Evolutionary conservation across 306 rosid genomes (phyloP).

Genomic region (Acacia melanoxylon): DNA sequence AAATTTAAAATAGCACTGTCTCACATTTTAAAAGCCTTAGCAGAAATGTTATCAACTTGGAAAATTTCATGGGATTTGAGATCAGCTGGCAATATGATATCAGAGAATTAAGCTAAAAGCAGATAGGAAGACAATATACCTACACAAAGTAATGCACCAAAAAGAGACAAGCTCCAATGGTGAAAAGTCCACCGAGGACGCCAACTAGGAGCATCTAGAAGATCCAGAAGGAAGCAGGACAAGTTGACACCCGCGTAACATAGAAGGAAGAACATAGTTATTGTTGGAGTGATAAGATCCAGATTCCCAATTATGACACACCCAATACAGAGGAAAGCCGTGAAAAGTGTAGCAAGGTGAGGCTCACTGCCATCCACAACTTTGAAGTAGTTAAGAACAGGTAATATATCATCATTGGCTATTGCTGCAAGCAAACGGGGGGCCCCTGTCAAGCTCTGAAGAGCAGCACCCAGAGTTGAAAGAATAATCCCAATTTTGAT

Average conservation of each 20-base stretch:
- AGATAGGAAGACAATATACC: slow-evolving; percentile 51
- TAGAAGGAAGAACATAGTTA: slow-evolving; percentile 96
- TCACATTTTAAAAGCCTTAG: not conserved
- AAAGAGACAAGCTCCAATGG: slow-evolving; percentile 97
- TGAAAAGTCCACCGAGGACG: slow-evolving; percentile 99
- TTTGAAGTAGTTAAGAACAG: slow-evolving; percentile 90
- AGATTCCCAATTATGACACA: slow-evolving; percentile 98
- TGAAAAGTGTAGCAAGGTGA: slow-evolving; percentile 85
- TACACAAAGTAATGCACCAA: slow-evolving; percentile 91
- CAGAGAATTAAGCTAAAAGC: not conserved
- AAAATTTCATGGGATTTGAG: slow-evolving; percentile 10
- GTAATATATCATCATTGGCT: slow-evolving; percentile 96
- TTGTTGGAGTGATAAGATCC: slow-evolving; percentile 98
- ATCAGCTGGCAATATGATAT: slow-evolving; percentile 17
- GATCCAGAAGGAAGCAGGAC: slow-evolving; percentile 99
- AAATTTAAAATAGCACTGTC: not conserved
- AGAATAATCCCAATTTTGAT: slow-evolving; percentile 94
- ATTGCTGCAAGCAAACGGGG: slow-evolving; percentile 99
- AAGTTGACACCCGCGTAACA: slow-evolving; percentile 97
- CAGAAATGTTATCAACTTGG: not conserved
- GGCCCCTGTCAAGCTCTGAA: slow-evolving; percentile 98
- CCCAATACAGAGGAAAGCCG: slow-evolving; percentile 79
- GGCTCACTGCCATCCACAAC: slow-evolving; percentile 89
- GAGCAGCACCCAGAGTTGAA: slow-evolving; percentile 99
- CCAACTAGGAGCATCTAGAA: slow-evolving; percentile 99